These are phyloP conservation scores for Lasiodiplodia hormozganensis DNA, from an alignment of 2,329 filamentous ascomycete genomes.

Conservation along the genomic window DNA sequence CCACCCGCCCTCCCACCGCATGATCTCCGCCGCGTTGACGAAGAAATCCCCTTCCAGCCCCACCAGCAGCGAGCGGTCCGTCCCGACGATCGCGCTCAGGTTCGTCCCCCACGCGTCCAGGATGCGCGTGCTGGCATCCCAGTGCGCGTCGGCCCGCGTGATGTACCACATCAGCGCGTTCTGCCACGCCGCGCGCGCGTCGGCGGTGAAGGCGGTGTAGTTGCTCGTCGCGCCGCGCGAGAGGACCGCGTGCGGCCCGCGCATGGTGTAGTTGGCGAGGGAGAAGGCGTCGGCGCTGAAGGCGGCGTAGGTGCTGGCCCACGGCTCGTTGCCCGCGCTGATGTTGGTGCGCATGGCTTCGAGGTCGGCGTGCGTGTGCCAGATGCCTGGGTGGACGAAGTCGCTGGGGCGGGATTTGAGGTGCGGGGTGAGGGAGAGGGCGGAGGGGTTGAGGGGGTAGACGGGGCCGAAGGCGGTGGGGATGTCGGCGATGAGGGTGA, in stretches of 20 bases:
- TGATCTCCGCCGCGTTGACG: conserved; percentile 54
- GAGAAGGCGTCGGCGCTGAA: conserved; percentile 29
- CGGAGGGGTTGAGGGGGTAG: background rate
- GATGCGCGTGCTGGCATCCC: conserved; percentile 44
- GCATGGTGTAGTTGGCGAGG: conserved; percentile 38
- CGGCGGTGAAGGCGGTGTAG: conserved; percentile 46
- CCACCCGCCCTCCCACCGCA: conserved; percentile 47
- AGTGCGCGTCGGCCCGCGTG: conserved; percentile 46
- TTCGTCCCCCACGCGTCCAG: conserved; percentile 48
- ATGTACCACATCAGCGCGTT: conserved; percentile 55
- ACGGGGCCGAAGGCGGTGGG: conserved; percentile 7
- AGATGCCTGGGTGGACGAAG: conserved; percentile 37
- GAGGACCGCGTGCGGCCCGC: conserved; percentile 41
- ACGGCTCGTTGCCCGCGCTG: conserved; percentile 33
- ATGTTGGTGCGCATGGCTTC: conserved; percentile 34
- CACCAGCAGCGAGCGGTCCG: conserved; percentile 46
- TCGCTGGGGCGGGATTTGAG: conserved; percentile 22
- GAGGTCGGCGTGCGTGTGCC: conserved; percentile 37
- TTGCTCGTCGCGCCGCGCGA: conserved; percentile 46
- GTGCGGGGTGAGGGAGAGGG: background rate
- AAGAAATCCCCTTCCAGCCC: conserved; percentile 51
- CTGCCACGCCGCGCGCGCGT: conserved; percentile 50
- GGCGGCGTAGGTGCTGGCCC: conserved; percentile 30
- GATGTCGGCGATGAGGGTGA: background rate
- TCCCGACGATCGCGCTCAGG: conserved; percentile 44